These are phyloP conservation scores for Quercus berberidifolia DNA, from an alignment of 306 rosid genomes.

Conservation along the genomic window DNA sequence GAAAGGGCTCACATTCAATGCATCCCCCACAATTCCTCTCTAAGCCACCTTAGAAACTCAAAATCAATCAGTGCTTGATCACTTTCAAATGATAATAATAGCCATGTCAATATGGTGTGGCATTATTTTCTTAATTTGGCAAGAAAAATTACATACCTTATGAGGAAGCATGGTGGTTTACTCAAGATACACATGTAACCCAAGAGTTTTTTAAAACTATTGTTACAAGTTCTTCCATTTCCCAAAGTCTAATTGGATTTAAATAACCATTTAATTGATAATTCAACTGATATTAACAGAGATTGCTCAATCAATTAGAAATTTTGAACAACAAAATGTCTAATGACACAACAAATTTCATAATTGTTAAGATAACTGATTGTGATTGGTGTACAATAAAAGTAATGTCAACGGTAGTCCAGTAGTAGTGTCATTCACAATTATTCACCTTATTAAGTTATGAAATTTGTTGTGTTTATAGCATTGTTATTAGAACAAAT, in stretches of 20 bases:
- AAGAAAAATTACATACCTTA: neutral
- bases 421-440: no score
- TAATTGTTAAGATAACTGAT: no score
- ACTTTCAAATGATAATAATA: conserved; percentile 2
- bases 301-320: neutral
- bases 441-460: no score
- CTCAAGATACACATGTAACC: neutral
- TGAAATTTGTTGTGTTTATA: no score
- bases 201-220: neutral
- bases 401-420: no score
- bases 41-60: neutral
- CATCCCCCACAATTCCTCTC: neutral
- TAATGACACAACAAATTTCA: no score
- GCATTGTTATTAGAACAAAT: no score
- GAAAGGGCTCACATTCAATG: conserved; percentile 4
- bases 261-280: neutral
- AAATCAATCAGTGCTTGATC: conserved; percentile 19
- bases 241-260: neutral
- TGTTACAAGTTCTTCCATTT: neutral
- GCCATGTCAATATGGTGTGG: neutral
- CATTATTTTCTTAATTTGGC: neutral
- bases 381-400: no score
- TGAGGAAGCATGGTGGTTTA: neutral
- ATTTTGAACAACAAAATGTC: neutral
- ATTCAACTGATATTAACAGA: neutral